A percentile compares a stretch with the other conserved stretches of the same genome.
These are phyloP conservation scores for Tolypocladium pustulatum DNA, from an alignment of 2,329 filamentous ascomycete genomes.

Conservation along the genomic window DNA sequence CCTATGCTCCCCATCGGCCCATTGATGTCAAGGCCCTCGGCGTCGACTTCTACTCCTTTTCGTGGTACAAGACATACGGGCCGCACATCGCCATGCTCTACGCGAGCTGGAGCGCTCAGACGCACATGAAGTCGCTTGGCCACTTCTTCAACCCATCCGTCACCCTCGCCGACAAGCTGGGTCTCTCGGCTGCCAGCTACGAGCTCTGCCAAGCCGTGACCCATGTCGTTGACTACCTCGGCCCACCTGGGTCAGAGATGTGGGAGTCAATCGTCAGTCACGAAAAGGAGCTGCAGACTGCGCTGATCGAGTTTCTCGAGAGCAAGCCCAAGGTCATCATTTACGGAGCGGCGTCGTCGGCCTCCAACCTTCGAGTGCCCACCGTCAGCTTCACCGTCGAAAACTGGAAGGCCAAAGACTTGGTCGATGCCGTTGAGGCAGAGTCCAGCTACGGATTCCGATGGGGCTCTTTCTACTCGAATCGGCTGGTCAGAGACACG, in stretches of 20 bases:
- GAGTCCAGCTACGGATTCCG: conserved; percentile 50
- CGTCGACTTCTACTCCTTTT: conserved; percentile 69
- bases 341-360: conserved; percentile 42
- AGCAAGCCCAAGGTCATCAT: conserved; percentile 42
- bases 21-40: conserved; percentile 59
- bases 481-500: conserved; percentile 49
- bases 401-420: conserved; percentile 41
- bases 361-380: conserved; percentile 42
- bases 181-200: conserved; percentile 59
- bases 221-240: conserved; percentile 50
- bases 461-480: conserved; percentile 60
- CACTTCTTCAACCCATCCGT: conserved; percentile 57
- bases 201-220: conserved; percentile 57
- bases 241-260: conserved; percentile 19
- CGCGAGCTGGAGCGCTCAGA: conserved; percentile 44
- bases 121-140: conserved; percentile 41
- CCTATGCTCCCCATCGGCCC: conserved; percentile 61
- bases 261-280: conserved; percentile 47
- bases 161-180: conserved; percentile 56
- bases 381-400: conserved; percentile 58
- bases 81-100: conserved; percentile 67
- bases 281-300: conserved; percentile 48
- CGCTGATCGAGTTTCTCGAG: conserved; percentile 49
- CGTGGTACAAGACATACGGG: conserved; percentile 76
- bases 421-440: conserved; percentile 53